A percentile compares a stretch with the other conserved stretches of the same genome.
phyloP scores from a whole-genome alignment of 2,329 filamentous ascomycete species.

The Penicillium olsonii region DNA sequence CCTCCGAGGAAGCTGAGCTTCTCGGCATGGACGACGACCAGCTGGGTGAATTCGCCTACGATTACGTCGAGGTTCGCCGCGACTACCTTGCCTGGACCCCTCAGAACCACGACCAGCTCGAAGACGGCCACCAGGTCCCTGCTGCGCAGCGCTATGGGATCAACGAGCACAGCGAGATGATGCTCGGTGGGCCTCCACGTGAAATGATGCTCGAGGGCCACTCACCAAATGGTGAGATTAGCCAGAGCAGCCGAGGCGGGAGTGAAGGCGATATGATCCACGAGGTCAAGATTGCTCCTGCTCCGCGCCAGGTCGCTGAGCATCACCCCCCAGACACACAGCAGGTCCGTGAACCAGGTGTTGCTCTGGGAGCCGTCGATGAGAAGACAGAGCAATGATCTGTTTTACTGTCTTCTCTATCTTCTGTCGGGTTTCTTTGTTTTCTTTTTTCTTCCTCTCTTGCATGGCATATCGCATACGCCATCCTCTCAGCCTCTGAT shows the following conservation, averaged over 20 bases:
- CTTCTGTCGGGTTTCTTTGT: constrained; percentile 1
- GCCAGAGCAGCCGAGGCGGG: constrained; percentile 33
- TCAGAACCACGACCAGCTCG: constrained; percentile 43
- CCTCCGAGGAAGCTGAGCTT: constrained; percentile 67
- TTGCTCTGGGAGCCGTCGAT: constrained; percentile 18
- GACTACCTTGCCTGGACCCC: constrained; percentile 55
- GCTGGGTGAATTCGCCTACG: constrained; percentile 54
- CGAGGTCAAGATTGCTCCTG: constrained; percentile 32
- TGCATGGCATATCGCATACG: constrained; percentile 7
- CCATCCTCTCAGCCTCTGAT: constrained; percentile 14
- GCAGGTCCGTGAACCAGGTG: constrained; percentile 15
- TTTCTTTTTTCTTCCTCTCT: neutral
- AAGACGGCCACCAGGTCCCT: constrained; percentile 56
- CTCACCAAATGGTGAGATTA: constrained; percentile 25
- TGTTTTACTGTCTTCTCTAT: neutral
- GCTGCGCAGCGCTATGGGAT: constrained; percentile 63
- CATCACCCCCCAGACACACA: constrained; percentile 20
- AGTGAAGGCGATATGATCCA: constrained; percentile 34
- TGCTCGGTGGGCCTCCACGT: constrained; percentile 58
- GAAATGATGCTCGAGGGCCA: constrained; percentile 26
- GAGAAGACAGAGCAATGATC: constrained; percentile 25
- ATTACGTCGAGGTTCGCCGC: constrained; percentile 54
- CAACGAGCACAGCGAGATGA: constrained; percentile 59
- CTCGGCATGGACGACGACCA: constrained; percentile 61
- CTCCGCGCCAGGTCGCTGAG: constrained; percentile 34